phyloP scores from a whole-genome alignment of 2,329 filamentous ascomycete genomes.

The Sarocladium brachiariae region DNA sequence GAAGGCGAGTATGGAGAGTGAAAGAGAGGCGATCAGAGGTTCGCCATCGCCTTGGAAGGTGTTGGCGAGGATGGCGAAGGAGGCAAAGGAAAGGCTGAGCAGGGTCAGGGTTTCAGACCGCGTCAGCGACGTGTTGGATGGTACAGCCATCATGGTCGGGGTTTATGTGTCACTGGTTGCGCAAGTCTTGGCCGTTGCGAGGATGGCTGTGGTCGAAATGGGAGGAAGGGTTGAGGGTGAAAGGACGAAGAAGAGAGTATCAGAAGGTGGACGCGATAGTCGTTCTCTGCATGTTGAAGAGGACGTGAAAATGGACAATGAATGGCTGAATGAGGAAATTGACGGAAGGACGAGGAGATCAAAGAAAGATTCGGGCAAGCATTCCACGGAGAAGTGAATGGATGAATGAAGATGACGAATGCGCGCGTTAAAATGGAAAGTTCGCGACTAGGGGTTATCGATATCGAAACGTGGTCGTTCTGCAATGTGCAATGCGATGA shows the following conservation, averaged over 20 bases:
- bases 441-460: conserved; percentile 1
- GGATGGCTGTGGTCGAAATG: not conserved
- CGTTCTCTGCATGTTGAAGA: too few relatives aligned
- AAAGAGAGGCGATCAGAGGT: conserved; percentile 80
- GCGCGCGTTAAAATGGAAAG: not conserved
- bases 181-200: not conserved
- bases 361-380: not conserved
- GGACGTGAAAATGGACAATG: too few relatives aligned
- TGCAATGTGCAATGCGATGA: too few relatives aligned
- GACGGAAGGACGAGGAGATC: too few relatives aligned
- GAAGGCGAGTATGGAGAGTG: conserved; percentile 81
- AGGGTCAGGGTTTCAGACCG: conserved; percentile 46
- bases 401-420: too few relatives aligned
- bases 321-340: too few relatives aligned
- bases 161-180: not conserved
- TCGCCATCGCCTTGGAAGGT: conserved; percentile 81
- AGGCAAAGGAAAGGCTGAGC: conserved; percentile 59
- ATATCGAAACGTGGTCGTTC: conserved; percentile 4
- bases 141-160: conserved; percentile 20
- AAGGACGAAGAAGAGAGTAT: too few relatives aligned
- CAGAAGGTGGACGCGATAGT: too few relatives aligned
- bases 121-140: conserved; percentile 36
- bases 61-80: conserved; percentile 68
- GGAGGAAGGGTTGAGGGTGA: not conserved
- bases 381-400: not conserved